Evolutionary conservation across 2,329 filamentous ascomycete genomes (phyloP).

Genomic region (Capronia americana): DNA sequence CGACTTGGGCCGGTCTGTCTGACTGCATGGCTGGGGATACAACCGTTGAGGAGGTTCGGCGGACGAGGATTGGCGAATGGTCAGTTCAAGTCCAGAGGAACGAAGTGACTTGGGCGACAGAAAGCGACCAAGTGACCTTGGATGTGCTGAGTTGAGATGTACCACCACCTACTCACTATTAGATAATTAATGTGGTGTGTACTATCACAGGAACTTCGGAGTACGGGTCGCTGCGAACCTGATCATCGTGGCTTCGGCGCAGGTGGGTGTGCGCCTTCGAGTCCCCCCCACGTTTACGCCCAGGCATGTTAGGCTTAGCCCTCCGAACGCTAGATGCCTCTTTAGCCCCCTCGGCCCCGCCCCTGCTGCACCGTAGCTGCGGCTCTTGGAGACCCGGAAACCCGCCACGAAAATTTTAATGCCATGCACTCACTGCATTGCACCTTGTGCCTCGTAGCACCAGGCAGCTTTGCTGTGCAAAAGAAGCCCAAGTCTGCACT

Average conservation of each 20-base stretch:
- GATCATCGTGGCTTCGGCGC: slow-evolving; percentile 2
- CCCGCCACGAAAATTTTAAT: not conserved
- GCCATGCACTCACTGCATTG: not conserved
- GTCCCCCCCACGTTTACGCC: slow-evolving; percentile 1
- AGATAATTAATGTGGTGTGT: not conserved
- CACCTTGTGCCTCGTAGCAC: not conserved
- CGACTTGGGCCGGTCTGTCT: not conserved
- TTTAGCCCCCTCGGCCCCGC: no score
- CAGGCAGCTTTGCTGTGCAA: not conserved
- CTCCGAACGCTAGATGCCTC: not conserved
- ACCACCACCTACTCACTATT: not conserved
- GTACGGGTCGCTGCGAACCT: not conserved
- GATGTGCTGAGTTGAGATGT: not conserved
- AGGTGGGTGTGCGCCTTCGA: not conserved
- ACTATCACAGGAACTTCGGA: not conserved
- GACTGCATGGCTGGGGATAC: not conserved
- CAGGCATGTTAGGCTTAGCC: not conserved
- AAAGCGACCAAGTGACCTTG: not conserved
- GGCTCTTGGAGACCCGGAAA: not conserved
- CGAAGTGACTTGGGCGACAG: not conserved
- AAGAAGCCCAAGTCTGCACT: not conserved
- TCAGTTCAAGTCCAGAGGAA: no score
- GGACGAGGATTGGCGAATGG: no score
- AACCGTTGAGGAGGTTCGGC: not conserved
- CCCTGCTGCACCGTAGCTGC: not conserved